Conservation (phyloP, 169 alveolate genomes). For the Cryptosporidium meleagridis region DNA sequence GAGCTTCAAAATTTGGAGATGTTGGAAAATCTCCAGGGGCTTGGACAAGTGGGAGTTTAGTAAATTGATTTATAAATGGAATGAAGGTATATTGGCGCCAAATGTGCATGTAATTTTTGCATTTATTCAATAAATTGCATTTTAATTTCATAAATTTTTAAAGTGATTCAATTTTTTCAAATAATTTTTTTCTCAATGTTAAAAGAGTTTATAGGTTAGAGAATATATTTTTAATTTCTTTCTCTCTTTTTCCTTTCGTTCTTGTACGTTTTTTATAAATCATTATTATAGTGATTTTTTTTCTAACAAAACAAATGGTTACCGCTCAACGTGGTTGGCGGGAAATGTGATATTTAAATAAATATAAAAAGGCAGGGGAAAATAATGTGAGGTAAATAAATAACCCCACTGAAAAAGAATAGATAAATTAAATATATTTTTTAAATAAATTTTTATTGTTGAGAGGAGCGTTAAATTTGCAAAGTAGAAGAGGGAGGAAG, state of each 20-base stretch:
- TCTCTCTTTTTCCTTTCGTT: background rate
- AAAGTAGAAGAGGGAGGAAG: background rate
- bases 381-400: constrained; percentile 8
- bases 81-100: background rate
- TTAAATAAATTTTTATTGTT: background rate
- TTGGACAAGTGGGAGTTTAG: background rate
- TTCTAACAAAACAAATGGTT: background rate
- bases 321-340: background rate
- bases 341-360: background rate
- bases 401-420: constrained; percentile 5
- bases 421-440: background rate
- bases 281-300: background rate
- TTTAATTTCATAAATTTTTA: too few species aligned
- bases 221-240: background rate
- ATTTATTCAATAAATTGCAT: too few species aligned
- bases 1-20: background rate
- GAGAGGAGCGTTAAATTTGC: background rate
- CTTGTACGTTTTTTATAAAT: background rate
- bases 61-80: background rate
- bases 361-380: background rate
- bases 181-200: too few species aligned
- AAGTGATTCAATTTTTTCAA: too few species aligned
- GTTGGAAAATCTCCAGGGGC: constrained; percentile 1
- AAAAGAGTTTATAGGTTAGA: background rate
- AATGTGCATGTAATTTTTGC: background rate